A percentile compares a stretch with the other conserved stretches of the same genome.
Conservation (phyloP, 148 eudicot species). For the Cornus suecica region DNA sequence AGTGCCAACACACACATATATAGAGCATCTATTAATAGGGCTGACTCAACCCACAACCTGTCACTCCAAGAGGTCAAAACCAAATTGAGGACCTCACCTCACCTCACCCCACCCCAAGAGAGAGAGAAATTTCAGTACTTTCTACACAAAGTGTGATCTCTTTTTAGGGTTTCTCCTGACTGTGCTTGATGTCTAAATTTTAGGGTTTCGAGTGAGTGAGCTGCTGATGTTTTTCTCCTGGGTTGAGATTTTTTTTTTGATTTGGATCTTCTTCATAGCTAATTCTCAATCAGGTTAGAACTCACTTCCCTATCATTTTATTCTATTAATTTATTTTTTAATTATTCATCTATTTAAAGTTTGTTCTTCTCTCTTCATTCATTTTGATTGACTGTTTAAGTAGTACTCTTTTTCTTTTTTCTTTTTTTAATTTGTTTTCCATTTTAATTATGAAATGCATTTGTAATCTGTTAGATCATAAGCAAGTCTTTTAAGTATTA, state of each 20-base stretch:
- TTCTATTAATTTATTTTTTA: no score
- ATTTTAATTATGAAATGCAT: neutral
- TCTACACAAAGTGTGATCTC: no score
- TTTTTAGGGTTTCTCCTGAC: conserved; percentile 16
- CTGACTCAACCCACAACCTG: conserved; percentile 26
- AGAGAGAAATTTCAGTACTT: no score
- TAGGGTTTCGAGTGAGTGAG: conserved; percentile 10
- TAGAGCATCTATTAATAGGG: conserved; percentile 29
- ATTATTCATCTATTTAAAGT: no score
- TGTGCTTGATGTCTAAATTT: neutral
- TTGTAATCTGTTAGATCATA: conserved; percentile 4
- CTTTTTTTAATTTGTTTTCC: neutral
- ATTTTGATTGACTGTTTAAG: neutral
- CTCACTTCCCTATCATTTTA: neutral
- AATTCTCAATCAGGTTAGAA: conserved; percentile 15
- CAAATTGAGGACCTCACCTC: neutral
- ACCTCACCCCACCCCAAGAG: no score
- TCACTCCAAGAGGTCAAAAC: neutral
- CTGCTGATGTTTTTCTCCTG: no score
- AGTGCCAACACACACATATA: no score
- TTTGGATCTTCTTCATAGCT: conserved; percentile 11
- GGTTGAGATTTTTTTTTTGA: neutral
- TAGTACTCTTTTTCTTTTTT: neutral
- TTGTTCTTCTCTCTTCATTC: neutral
- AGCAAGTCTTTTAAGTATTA: neutral